These are phyloP conservation scores for Tolypocladium nubicola DNA, from an alignment of 2,329 filamentous ascomycete species.

Conservation along the genomic window DNA sequence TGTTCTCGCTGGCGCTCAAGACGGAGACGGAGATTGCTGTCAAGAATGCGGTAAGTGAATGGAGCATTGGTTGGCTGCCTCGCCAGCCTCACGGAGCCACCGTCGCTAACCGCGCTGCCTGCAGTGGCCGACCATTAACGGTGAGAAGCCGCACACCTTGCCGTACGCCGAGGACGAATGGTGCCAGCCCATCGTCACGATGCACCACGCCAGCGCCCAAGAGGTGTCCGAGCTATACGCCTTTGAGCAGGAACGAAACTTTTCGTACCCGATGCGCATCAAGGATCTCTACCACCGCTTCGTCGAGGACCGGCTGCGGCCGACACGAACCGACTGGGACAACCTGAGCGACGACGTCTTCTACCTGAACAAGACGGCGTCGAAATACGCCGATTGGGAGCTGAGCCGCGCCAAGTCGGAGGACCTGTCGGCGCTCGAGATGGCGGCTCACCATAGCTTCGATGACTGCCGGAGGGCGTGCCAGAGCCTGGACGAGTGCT, in stretches of 20 bases:
- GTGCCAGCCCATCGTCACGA: slow-evolving; percentile 45
- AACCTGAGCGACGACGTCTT: slow-evolving; percentile 35
- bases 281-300: slow-evolving; percentile 38
- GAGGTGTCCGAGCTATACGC: slow-evolving; percentile 40
- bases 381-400: slow-evolving; percentile 20
- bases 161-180: slow-evolving; percentile 35
- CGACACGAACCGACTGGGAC: slow-evolving; percentile 38
- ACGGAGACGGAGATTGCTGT: slow-evolving; percentile 30
- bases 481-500: slow-evolving; percentile 22
- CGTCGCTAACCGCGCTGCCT: slow-evolving; percentile 1
- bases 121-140: slow-evolving; percentile 43
- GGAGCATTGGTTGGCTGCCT: background rate
- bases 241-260: slow-evolving; percentile 34
- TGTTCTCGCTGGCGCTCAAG: slow-evolving; percentile 35
- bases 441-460: slow-evolving; percentile 28
- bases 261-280: slow-evolving; percentile 25
- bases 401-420: slow-evolving; percentile 19
- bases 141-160: slow-evolving; percentile 42
- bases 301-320: slow-evolving; percentile 26
- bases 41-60: slow-evolving; percentile 27
- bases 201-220: slow-evolving; percentile 42
- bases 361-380: slow-evolving; percentile 25
- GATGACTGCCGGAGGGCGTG: slow-evolving; percentile 36
- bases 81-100: background rate
- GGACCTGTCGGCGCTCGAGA: slow-evolving; percentile 24